Percentiles rank a stretch among this genome's conserved stretches.
Evolutionary conservation across 2,329 filamentous ascomycete species (phyloP).

Genomic region (Ascomycota sp.): DNA sequence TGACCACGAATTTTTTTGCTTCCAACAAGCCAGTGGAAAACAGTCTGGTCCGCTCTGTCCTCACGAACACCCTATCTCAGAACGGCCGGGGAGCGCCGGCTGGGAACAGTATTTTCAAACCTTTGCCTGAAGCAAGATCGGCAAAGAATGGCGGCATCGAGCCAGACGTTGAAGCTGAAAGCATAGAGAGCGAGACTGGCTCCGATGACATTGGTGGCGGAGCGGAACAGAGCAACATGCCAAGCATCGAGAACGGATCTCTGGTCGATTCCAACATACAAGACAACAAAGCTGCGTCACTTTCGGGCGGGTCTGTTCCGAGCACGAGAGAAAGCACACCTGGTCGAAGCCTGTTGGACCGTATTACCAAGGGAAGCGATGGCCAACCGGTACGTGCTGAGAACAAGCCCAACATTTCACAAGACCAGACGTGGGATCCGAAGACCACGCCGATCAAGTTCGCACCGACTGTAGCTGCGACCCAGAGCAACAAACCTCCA

Average conservation of each 20-base stretch:
- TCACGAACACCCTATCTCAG: constrained; percentile 17
- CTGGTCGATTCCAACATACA: constrained; percentile 9
- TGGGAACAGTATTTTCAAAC: constrained; percentile 32
- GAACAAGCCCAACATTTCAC: constrained; percentile 7
- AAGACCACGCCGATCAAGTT: constrained; percentile 34
- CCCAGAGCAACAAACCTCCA: constrained; percentile 12
- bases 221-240: constrained; percentile 20
- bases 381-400: constrained; percentile 24
- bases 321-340: constrained; percentile 22
- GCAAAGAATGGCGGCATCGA: constrained; percentile 29
- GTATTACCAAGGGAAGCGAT: constrained; percentile 26
- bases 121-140: constrained; percentile 33
- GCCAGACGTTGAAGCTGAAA: constrained; percentile 14
- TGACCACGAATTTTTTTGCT: constrained; percentile 13
- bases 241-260: constrained; percentile 18
- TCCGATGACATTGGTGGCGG: constrained; percentile 23
- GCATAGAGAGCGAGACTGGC: constrained; percentile 19
- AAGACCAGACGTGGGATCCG: constrained; percentile 19
- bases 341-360: constrained; percentile 31
- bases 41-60: constrained; percentile 19
- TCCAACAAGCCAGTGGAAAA: constrained; percentile 15
- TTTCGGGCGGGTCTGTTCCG: constrained; percentile 8
- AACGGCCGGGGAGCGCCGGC: constrained; percentile 6
- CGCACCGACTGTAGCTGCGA: constrained; percentile 12
- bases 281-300: constrained; percentile 10